Percentiles rank a stretch among this genome's conserved stretches.
Evolutionary conservation across 2,329 filamentous ascomycete genomes (phyloP).

Genomic region (Ophiostoma novo-ulmi): DNA sequence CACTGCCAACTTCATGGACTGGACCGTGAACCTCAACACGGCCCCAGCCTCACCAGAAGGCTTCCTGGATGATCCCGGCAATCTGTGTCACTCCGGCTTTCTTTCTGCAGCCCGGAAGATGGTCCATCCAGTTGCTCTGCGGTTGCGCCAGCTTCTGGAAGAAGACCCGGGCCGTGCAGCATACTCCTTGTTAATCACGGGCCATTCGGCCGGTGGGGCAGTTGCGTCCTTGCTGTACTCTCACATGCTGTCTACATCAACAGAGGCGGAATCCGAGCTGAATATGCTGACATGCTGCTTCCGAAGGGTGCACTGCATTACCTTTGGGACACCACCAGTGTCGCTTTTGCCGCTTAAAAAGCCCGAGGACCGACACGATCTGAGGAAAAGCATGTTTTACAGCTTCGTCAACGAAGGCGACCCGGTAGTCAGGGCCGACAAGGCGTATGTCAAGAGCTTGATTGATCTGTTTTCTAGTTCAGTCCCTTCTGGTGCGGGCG

Average conservation of each 20-base stretch:
- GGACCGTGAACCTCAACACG: slow-evolving; percentile 74
- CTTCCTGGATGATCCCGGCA: slow-evolving; percentile 73
- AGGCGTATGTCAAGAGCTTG: slow-evolving; percentile 66
- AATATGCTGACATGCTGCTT: slow-evolving; percentile 65
- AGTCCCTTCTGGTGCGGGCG: slow-evolving; percentile 37
- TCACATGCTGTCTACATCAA: slow-evolving; percentile 66
- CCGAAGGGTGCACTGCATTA: slow-evolving; percentile 75
- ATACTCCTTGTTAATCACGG: slow-evolving; percentile 74
- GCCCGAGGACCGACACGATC: slow-evolving; percentile 43
- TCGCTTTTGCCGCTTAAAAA: slow-evolving; percentile 64
- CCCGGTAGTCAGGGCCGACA: slow-evolving; percentile 71
- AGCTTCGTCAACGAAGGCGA: slow-evolving; percentile 84
- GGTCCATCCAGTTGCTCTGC: slow-evolving; percentile 65
- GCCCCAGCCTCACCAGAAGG: slow-evolving; percentile 59
- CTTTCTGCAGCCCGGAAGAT: slow-evolving; percentile 70
- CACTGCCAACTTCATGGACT: slow-evolving; percentile 75
- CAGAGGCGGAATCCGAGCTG: slow-evolving; percentile 59
- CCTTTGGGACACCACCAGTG: slow-evolving; percentile 77
- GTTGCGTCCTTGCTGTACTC: slow-evolving; percentile 73
- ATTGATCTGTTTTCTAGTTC: slow-evolving; percentile 65
- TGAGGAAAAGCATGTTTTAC: slow-evolving; percentile 67
- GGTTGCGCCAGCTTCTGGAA: slow-evolving; percentile 63
- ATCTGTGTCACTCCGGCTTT: slow-evolving; percentile 77
- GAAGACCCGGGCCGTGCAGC: slow-evolving; percentile 63
- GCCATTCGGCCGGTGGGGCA: slow-evolving; percentile 80